phyloP scores from a whole-genome alignment of 495 filamentous ascomycete genomes.

The Penicillium simplicissimum region DNA sequence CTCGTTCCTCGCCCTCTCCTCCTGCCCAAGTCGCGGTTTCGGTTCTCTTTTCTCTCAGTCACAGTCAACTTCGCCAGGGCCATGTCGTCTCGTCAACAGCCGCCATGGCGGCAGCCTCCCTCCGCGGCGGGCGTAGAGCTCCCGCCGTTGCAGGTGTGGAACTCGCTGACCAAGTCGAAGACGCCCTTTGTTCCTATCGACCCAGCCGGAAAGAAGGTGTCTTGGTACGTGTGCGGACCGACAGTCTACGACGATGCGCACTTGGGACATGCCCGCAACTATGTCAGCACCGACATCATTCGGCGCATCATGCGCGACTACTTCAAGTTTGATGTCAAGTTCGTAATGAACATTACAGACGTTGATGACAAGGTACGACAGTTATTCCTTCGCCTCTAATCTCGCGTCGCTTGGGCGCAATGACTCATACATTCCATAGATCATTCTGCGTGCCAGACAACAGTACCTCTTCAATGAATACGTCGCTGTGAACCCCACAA shows the following conservation, averaged over 20 bases:
- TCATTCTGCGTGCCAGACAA: slow-evolving; percentile 80
- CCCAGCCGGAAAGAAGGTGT: slow-evolving; percentile 63
- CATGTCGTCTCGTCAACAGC: slow-evolving; percentile 48
- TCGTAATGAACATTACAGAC: slow-evolving; percentile 97
- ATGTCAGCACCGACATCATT: slow-evolving; percentile 92
- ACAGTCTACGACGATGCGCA: slow-evolving; percentile 93
- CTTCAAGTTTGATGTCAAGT: slow-evolving; percentile 81
- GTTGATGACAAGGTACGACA: slow-evolving; percentile 79
- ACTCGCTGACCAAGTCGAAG: slow-evolving; percentile 73
- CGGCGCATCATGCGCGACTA: slow-evolving; percentile 83
- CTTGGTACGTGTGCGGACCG: slow-evolving; percentile 90
- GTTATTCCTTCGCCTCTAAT: neutral
- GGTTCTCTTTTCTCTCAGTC: slow-evolving; percentile 7
- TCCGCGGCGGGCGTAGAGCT: slow-evolving; percentile 33
- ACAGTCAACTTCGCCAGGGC: slow-evolving; percentile 14
- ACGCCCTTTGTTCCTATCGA: slow-evolving; percentile 76
- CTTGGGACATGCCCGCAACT: slow-evolving; percentile 90
- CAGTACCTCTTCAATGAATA: slow-evolving; percentile 68
- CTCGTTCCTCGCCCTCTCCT: slow-evolving; percentile 19
- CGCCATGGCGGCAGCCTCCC: slow-evolving; percentile 49
- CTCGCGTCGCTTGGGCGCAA: neutral
- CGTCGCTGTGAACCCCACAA: slow-evolving; percentile 40
- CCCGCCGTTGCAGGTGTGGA: slow-evolving; percentile 57
- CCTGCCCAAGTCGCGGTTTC: slow-evolving; percentile 22
- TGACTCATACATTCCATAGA: slow-evolving; percentile 46